Evolutionary conservation across 208 protist genomes (phyloP).

Genomic region (Plasmodiophora brassicae): DNA sequence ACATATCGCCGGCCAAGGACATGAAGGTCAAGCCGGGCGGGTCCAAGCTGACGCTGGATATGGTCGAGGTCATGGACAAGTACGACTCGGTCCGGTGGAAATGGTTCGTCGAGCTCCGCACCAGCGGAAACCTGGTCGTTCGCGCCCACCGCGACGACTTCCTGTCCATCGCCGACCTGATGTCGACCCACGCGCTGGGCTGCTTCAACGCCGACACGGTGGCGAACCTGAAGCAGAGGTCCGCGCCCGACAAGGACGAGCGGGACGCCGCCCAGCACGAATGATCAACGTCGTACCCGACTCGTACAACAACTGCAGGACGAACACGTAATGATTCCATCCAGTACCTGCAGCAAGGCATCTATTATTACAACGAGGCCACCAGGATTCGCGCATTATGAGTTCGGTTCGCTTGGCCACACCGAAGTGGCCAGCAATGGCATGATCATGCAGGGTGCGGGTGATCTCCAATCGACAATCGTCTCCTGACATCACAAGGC

Average conservation of each 20-base stretch:
- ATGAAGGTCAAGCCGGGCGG: too few species aligned
- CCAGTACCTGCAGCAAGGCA: slow-evolving; percentile 29
- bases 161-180: slow-evolving; percentile 41
- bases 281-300: slow-evolving; percentile 35
- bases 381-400: too few species aligned
- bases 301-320: slow-evolving; percentile 32
- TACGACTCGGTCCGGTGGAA: slow-evolving; percentile 5
- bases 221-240: slow-evolving; percentile 29
- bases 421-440: too few species aligned
- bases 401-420: too few species aligned
- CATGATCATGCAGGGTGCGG: too few species aligned
- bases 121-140: slow-evolving; percentile 7
- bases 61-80: slow-evolving; percentile 50
- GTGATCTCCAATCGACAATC: too few species aligned
- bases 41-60: too few species aligned
- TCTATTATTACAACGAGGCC: too few species aligned
- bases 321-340: slow-evolving; percentile 39
- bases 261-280: slow-evolving; percentile 17
- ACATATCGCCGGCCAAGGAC: too few species aligned
- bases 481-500: too few species aligned
- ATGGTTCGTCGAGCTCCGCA: slow-evolving; percentile 36
- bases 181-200: neutral
- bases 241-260: neutral
- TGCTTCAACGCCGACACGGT: slow-evolving; percentile 47
- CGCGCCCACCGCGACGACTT: slow-evolving; percentile 36